Percentiles rank a stretch among this genome's conserved stretches.
These are phyloP conservation scores for Protea cynaroides DNA, from an alignment of 164 flowering plant species.

Conservation along the genomic window DNA sequence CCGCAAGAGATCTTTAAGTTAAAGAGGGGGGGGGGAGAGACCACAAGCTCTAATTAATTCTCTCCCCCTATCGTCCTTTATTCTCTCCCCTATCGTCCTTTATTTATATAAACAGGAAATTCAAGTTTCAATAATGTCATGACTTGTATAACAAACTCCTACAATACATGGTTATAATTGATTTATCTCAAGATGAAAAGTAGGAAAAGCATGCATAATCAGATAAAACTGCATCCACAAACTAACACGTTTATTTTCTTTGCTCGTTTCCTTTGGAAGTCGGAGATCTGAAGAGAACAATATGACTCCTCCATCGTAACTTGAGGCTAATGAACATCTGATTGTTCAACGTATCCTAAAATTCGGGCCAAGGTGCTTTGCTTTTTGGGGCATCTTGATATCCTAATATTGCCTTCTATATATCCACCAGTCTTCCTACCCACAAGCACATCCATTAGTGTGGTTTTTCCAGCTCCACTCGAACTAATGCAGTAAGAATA, in stretches of 20 bases:
- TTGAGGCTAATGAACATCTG: conserved; percentile 92
- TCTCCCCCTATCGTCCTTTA: too few relatives aligned
- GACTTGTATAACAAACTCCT: conserved; percentile 92
- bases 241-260: conserved; percentile 50
- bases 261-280: conserved; percentile 64
- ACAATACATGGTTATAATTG: conserved; percentile 15
- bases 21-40: too few relatives aligned
- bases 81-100: too few relatives aligned
- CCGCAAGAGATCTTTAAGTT: too few relatives aligned
- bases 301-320: conserved; percentile 82
- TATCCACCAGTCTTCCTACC: conserved; percentile 95
- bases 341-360: conserved; percentile 93
- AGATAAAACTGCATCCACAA: background rate
- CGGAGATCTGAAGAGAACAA: conserved; percentile 77
- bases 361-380: conserved; percentile 89
- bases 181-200: conserved; percentile 8
- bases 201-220: background rate
- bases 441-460: conserved; percentile 95
- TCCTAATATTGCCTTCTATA: conserved; percentile 82
- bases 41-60: too few relatives aligned
- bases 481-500: conserved; percentile 92
- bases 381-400: conserved; percentile 81
- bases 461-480: conserved; percentile 97
- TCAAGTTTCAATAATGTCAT: too few relatives aligned
- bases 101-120: too few relatives aligned